A percentile compares a stretch with the other conserved stretches of the same genome.
Conservation (phyloP, 306 rosid species). For the Citrullus amarus region DNA sequence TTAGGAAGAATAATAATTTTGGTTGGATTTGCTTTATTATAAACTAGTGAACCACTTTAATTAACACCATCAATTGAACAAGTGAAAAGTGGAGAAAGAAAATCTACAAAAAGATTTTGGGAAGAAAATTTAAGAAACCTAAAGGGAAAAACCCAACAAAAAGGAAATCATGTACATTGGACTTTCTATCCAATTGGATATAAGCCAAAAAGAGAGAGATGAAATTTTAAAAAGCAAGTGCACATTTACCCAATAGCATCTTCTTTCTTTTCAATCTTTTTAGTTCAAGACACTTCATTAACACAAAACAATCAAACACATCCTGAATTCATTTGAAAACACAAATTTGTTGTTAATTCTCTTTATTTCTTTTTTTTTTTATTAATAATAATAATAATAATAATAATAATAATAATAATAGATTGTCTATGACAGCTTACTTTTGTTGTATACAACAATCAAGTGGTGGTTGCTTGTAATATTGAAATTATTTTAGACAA, state of each 20-base stretch:
- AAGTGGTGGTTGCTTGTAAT: too few relatives aligned
- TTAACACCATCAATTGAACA: background rate
- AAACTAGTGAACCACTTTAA: conserved; percentile 1
- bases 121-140: background rate
- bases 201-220: background rate
- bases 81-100: conserved; percentile 5
- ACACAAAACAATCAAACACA: background rate
- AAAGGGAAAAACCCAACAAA: background rate
- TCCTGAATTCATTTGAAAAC: too few relatives aligned
- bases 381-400: too few relatives aligned
- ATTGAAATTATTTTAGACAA: too few relatives aligned
- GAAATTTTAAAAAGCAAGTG: background rate
- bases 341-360: too few relatives aligned
- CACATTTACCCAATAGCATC: conserved; percentile 6
- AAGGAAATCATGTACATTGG: background rate
- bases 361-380: too few relatives aligned
- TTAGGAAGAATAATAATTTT: background rate
- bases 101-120: conserved; percentile 7
- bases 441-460: too few relatives aligned
- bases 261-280: background rate
- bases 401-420: too few relatives aligned
- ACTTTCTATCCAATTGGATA: conserved; percentile 3
- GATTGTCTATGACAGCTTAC: too few relatives aligned
- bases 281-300: background rate
- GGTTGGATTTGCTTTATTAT: background rate